Base-by-base conservation (phyloP, 1,284 basidiomycete genomes). In the Ganoderma boninense region DNA sequence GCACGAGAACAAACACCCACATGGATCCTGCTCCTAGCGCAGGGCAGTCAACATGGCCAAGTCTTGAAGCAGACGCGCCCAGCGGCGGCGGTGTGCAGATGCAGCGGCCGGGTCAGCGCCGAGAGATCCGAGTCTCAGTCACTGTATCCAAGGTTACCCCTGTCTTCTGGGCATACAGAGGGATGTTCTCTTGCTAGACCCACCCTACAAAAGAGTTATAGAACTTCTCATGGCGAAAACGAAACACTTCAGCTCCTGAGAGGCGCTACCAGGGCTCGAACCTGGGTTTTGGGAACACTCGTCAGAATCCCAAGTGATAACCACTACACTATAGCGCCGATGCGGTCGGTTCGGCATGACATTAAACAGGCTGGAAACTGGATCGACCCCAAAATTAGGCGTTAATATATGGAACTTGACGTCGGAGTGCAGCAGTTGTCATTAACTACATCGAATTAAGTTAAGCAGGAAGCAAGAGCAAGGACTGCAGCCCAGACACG, bases 221-320 rank as follows among this genome's bases (percentile, higher is more conserved):
- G 32, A 32, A 32, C 3, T 16, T 44, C 43, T 44, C 43, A 44
- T 44, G 14, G 43, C 43, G 18, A 44, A 32, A 32, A 23, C 29
- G 29, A 56, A 32, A 56, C 23, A 13, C 23, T 32, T 32, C 44
- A 38, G 1, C 6, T 2, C 2, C 16, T 4, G 1, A 29, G 38
- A 69, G 68, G 68, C 68, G 68, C 68, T 69, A 69, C 68, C 68
- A 69, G 68, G 68, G 68, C 68, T 69, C 68, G 68, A 69, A 69
- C 68, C 68, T 69, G 68, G 68, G 68, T 66, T 69, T 69, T 69
- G 68, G 64, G 68, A 66, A 69, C 44, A 42, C 35, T 10, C 35
- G 18, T 62, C 60, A 62, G 60, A 62, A 62, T 62, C 60, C 60
- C 60, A 62, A 62, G 60, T 62, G 60, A 64, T 68, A 64, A 68